Percentiles rank a stretch among this genome's conserved stretches.
These are phyloP conservation scores for Petasospora rhodanensis DNA, from an alignment of 1,139 yeast genomes.

Conservation along the genomic window DNA sequence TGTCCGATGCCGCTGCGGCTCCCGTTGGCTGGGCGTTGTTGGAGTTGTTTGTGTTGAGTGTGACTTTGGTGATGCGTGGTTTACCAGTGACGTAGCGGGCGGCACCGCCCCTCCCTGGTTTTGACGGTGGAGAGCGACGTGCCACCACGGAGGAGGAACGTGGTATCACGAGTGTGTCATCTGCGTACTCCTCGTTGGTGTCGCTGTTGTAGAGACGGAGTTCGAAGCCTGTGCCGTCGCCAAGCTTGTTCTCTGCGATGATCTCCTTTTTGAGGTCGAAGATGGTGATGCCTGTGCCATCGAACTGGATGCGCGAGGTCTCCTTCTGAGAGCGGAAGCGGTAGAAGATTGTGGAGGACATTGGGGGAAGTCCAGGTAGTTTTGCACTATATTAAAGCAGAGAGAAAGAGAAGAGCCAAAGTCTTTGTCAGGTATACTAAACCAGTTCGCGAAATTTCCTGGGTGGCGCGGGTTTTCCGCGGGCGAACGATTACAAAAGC, in stretches of 20 bases:
- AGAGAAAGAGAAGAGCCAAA: background rate
- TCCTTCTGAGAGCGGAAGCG: constrained; percentile 81
- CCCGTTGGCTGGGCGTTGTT: background rate
- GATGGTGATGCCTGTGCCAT: constrained; percentile 94
- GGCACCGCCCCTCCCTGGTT: constrained; percentile 59
- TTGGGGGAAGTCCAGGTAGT: no score
- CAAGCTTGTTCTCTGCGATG: constrained; percentile 72
- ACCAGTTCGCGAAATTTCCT: constrained; percentile 1
- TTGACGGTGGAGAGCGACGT: constrained; percentile 69
- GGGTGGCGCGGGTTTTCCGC: no score
- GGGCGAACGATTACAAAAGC: no score
- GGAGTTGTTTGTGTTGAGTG: constrained; percentile 24
- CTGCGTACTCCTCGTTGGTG: constrained; percentile 75
- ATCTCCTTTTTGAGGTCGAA: constrained; percentile 92
- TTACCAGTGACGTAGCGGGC: constrained; percentile 83
- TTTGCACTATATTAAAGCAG: background rate
- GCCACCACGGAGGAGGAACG: constrained; percentile 83
- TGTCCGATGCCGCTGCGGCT: constrained; percentile 7
- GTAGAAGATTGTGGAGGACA: constrained; percentile 91
- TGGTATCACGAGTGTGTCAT: constrained; percentile 79
- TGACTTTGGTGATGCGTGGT: constrained; percentile 52
- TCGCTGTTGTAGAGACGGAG: constrained; percentile 73
- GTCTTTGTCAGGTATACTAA: no score
- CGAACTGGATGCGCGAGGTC: constrained; percentile 77
- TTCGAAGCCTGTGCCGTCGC: constrained; percentile 83